Evolutionary conservation across 202 grass and related monocot genomes (phyloP).

Genomic region (Zoysia matrella): DNA sequence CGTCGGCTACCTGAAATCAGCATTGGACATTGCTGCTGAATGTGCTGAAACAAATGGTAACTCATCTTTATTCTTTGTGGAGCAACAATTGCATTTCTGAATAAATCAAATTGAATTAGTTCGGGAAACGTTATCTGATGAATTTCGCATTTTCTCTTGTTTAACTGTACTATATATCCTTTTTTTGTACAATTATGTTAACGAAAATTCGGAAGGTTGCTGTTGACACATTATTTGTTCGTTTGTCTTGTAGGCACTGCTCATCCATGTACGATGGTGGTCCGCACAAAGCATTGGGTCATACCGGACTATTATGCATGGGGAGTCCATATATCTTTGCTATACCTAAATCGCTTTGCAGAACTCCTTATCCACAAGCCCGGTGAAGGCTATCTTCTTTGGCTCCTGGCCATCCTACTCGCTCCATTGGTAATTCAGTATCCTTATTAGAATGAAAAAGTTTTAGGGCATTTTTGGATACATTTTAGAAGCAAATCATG

Average conservation of each 20-base stretch:
- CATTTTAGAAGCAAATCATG: too few species aligned
- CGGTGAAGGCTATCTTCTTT: slow-evolving; percentile 63
- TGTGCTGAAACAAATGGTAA: slow-evolving; percentile 73
- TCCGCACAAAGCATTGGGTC: slow-evolving; percentile 52
- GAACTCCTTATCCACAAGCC: slow-evolving; percentile 83
- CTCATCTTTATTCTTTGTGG: background rate
- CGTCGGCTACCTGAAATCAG: slow-evolving; percentile 70
- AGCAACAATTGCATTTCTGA: background rate
- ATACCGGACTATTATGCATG: slow-evolving; percentile 40
- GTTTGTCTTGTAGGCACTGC: background rate
- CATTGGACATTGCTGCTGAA: slow-evolving; percentile 70
- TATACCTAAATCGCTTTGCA: slow-evolving; percentile 65
- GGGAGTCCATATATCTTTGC: slow-evolving; percentile 37
- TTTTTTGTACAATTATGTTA: background rate
- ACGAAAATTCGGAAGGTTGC: too few species aligned
- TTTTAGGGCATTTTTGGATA: background rate
- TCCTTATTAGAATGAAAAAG: background rate
- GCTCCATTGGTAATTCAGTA: slow-evolving; percentile 62
- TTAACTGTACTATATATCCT: background rate
- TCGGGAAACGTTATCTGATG: background rate
- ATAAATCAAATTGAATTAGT: background rate
- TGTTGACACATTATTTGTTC: background rate
- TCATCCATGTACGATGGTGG: slow-evolving; percentile 70
- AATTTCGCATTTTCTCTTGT: background rate
- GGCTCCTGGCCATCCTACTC: slow-evolving; percentile 54